These are phyloP conservation scores for Ganoderma sinense DNA, from an alignment of 1,284 basidiomycete species.

Conservation along the genomic window DNA sequence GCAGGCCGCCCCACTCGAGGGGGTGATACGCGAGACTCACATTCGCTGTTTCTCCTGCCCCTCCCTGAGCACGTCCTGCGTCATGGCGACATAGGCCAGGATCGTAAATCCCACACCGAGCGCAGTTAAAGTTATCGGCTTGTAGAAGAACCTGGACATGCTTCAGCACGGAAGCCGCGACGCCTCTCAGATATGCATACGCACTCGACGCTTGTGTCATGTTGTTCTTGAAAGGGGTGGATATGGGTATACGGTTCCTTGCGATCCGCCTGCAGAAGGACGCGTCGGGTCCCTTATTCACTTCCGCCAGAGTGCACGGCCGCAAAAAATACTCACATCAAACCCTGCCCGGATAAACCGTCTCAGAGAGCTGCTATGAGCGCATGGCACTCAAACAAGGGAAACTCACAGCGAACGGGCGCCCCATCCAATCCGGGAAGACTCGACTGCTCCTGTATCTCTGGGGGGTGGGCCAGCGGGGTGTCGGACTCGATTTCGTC, in stretches of 20 bases:
- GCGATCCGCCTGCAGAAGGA: slow-evolving; percentile 67
- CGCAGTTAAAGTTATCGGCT: slow-evolving; percentile 78
- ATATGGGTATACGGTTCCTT: slow-evolving; percentile 83
- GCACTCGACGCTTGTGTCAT: slow-evolving; percentile 83
- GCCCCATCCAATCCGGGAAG: slow-evolving; percentile 38
- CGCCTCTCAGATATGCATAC: slow-evolving; percentile 37
- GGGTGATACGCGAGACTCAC: slow-evolving; percentile 51
- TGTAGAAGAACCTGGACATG: slow-evolving; percentile 77
- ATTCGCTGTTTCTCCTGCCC: slow-evolving; percentile 79
- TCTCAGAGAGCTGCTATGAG: slow-evolving; percentile 12
- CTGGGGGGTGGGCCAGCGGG: slow-evolving; percentile 11
- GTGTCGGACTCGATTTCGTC: slow-evolving; percentile 36
- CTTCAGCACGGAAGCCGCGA: slow-evolving; percentile 7
- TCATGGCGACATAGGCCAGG: slow-evolving; percentile 80
- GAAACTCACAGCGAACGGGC: slow-evolving; percentile 40
- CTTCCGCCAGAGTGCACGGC: not conserved
- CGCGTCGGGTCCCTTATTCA: slow-evolving; percentile 17
- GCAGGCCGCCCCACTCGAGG: not conserved
- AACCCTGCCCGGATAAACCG: slow-evolving; percentile 34
- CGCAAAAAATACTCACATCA: slow-evolving; percentile 36
- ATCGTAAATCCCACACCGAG: slow-evolving; percentile 69
- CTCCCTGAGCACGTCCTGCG: slow-evolving; percentile 81
- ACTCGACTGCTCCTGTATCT: slow-evolving; percentile 32
- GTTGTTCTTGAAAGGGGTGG: slow-evolving; percentile 80
- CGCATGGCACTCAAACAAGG: not conserved